These are phyloP conservation scores for Lentinula guzmanii DNA, from an alignment of 768 basidiomycete species.

Conservation along the genomic window DNA sequence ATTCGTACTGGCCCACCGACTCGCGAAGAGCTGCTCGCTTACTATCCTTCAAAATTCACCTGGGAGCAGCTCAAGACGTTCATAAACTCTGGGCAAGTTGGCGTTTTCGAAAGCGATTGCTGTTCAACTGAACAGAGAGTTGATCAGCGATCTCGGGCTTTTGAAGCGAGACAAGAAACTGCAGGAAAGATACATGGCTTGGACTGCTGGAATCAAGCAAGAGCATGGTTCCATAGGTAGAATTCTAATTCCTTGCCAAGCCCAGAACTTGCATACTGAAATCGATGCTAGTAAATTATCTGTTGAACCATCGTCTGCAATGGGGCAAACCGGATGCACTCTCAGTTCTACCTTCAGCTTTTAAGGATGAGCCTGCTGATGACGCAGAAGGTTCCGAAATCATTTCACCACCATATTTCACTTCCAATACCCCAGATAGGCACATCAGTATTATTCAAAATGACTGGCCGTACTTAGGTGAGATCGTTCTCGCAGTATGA, in stretches of 20 bases:
- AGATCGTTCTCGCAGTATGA: slow-evolving; percentile 9
- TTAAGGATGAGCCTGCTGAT: slow-evolving; percentile 25
- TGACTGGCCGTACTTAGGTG: slow-evolving; percentile 88
- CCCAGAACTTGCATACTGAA: neutral
- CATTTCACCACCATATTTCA: slow-evolving; percentile 55
- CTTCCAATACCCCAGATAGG: slow-evolving; percentile 48
- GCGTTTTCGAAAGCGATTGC: neutral
- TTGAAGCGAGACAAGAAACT: slow-evolving; percentile 69
- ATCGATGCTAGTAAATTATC: slow-evolving; percentile 52
- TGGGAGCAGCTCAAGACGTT: slow-evolving; percentile 74
- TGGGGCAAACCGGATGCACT: slow-evolving; percentile 71
- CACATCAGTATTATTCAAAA: slow-evolving; percentile 70
- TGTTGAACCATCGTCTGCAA: slow-evolving; percentile 61
- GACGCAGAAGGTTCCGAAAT: slow-evolving; percentile 7
- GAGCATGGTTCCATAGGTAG: slow-evolving; percentile 64
- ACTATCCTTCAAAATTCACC: slow-evolving; percentile 74
- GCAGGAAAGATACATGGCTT: slow-evolving; percentile 61
- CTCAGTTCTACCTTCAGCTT: slow-evolving; percentile 50
- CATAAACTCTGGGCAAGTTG: slow-evolving; percentile 54
- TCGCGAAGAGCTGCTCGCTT: slow-evolving; percentile 51
- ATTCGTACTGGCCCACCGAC: slow-evolving; percentile 62
- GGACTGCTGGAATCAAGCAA: slow-evolving; percentile 46
- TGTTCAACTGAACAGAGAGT: neutral
- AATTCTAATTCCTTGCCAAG: slow-evolving; percentile 12
- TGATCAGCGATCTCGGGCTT: slow-evolving; percentile 68